Evolutionary conservation across 108 stramenopile species (phyloP), one percentile per base, ranked within the genome.

Genomic region (Poteriospumella lacustris): DNA sequence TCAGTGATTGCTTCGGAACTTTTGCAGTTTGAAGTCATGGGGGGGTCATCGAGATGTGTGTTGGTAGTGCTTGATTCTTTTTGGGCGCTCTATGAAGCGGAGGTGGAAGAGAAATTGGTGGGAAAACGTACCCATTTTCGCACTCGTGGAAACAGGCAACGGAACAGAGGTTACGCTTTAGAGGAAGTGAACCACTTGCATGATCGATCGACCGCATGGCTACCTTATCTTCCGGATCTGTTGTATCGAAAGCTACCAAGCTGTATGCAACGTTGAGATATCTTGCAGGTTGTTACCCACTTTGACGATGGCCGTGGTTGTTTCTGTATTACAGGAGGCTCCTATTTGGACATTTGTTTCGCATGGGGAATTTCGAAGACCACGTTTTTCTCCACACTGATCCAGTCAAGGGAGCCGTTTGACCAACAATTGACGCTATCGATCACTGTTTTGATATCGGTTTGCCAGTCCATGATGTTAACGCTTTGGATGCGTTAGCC

Each of bases 331-430:
- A n/a, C n/a, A n/a, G 64, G 64, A 40, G 64, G 64, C 15, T 67
- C 64, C 15, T 67, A 67, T 67, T 15, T 67, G 9, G 64, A 67
- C 31, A 67, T 67, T 19, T 41, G 64, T 67, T 67, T 67, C 40
- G 64, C 64, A 33, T 67, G 64, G 64, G 64, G 64, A 41, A 41
- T 67, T 38, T 40, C 39, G 39, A 67, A 67, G 40, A 19, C 64
- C 9, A 15, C 64, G 39, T 67, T 67, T 41, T 67, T 67, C 19
- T 40, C 39, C n/a, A n/a, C 47, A 52, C 47, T 52, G 47, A 52
- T 52, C 47, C 47, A 9, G 12, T 15, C 15, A 9, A 19, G 39
- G 64, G 64, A 40, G 64, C 19, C 15, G 12, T 67, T 40, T 67
- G 64, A 19, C 64, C 64, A 31, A 67, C 64, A 67, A 67, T 67